Percentiles rank a stretch among this genome's conserved stretches.
phyloP scores from a whole-genome alignment of 768 basidiomycete species.

The Clitopilus hobsonii region DNA sequence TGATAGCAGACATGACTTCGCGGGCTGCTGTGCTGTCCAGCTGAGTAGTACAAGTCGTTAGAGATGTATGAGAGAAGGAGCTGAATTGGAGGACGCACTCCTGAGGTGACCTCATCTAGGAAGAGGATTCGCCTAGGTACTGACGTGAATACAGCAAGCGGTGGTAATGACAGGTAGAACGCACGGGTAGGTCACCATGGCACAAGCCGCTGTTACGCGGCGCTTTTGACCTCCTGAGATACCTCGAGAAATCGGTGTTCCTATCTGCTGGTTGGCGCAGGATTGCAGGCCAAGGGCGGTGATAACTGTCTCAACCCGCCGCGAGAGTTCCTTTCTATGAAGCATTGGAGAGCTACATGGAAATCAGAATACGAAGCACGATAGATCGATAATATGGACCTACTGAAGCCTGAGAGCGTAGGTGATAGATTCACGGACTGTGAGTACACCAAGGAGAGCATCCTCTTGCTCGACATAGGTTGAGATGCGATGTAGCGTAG shows the following conservation, averaged over 20 bases:
- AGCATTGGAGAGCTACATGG: constrained; percentile 29
- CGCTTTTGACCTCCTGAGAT: constrained; percentile 65
- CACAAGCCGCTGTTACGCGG: constrained; percentile 53
- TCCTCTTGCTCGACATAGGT: constrained; percentile 60
- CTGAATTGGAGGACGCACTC: constrained; percentile 23
- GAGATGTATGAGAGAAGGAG: not conserved
- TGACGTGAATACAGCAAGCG: not conserved
- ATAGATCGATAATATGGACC: constrained; percentile 9
- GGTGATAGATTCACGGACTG: constrained; percentile 49
- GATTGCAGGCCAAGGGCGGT: constrained; percentile 41
- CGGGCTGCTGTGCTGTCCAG: constrained; percentile 44
- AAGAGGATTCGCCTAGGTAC: constrained; percentile 44
- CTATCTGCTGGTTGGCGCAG: constrained; percentile 48
- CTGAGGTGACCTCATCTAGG: constrained; percentile 59
- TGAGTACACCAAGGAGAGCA: constrained; percentile 51
- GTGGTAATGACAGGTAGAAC: not conserved
- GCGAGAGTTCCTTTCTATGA: constrained; percentile 26
- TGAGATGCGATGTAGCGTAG: constrained; percentile 33
- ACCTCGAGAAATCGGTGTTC: constrained; percentile 55
- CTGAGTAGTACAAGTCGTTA: constrained; percentile 12
- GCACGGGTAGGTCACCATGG: constrained; percentile 54
- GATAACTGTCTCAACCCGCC: constrained; percentile 42
- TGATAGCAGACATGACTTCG: constrained; percentile 39
- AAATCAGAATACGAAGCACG: not conserved
- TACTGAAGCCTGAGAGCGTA: constrained; percentile 49